These are phyloP conservation scores for Botrytis paeoniae DNA, from an alignment of 2,329 filamentous ascomycete genomes.

Conservation along the genomic window DNA sequence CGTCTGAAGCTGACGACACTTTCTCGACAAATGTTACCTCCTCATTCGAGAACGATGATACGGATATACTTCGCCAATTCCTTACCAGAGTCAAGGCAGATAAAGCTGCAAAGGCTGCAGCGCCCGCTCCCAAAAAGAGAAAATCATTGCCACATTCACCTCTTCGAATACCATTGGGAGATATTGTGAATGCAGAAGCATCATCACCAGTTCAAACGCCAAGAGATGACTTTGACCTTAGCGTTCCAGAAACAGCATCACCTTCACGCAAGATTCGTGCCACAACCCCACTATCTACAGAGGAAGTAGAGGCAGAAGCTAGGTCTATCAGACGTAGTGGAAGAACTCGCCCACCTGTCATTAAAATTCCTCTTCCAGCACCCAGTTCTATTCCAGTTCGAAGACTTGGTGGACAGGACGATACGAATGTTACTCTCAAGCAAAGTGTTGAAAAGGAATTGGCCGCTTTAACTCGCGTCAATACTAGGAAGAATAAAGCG, in stretches of 20 bases:
- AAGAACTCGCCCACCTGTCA: conserved; percentile 35
- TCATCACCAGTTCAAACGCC: conserved; percentile 28
- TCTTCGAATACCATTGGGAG: conserved; percentile 33
- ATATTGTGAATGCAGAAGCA: conserved; percentile 23
- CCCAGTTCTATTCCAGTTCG: conserved; percentile 38
- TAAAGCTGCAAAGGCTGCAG: conserved; percentile 38
- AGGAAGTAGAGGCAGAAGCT: conserved; percentile 27
- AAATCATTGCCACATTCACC: conserved; percentile 37
- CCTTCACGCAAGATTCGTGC: conserved; percentile 28
- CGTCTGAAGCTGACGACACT: conserved; percentile 21
- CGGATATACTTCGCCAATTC: conserved; percentile 40
- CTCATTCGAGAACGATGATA: conserved; percentile 36
- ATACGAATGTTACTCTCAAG: conserved; percentile 33
- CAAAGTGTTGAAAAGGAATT: conserved; percentile 44
- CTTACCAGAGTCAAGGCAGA: conserved; percentile 39
- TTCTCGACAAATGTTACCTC: conserved; percentile 9
- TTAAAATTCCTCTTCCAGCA: conserved; percentile 29
- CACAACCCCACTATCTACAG: conserved; percentile 13
- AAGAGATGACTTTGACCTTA: conserved; percentile 32
- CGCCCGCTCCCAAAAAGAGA: conserved; percentile 31
- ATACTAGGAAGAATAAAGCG: conserved; percentile 47
- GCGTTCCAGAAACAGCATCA: conserved; percentile 22
- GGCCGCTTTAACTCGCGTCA: conserved; percentile 43
- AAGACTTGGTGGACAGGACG: conserved; percentile 33
- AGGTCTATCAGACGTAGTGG: conserved; percentile 35